Percentiles rank a stretch among this genome's conserved stretches.
phyloP scores from a whole-genome alignment of 352 stramenopile species.

The Thraustotheca clavata region DNA sequence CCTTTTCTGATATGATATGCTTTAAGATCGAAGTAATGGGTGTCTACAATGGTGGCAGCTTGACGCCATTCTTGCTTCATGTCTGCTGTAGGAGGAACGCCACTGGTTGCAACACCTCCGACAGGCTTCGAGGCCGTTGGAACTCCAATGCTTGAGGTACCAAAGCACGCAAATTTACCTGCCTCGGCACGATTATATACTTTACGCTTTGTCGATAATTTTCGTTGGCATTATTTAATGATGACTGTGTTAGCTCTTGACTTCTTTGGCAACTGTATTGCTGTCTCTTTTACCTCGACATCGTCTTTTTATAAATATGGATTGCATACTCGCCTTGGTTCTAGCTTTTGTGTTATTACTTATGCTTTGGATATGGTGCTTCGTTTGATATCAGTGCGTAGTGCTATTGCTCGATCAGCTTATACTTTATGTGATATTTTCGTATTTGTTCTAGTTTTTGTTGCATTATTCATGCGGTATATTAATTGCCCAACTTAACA shows the following conservation, averaged over 20 bases:
- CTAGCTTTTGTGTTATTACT: slow-evolving; percentile 59
- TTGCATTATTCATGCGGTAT: slow-evolving; percentile 40
- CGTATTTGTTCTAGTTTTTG: slow-evolving; percentile 58
- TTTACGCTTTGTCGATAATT: not conserved
- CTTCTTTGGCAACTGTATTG: slow-evolving; percentile 44
- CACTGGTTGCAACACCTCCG: too few species aligned
- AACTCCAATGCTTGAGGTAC: too few species aligned
- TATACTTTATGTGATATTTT: slow-evolving; percentile 76
- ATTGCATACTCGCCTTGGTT: slow-evolving; percentile 42
- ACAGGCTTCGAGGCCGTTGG: too few species aligned
- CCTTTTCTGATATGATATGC: too few species aligned
- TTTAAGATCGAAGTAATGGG: too few species aligned
- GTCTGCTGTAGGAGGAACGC: too few species aligned
- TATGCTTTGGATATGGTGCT: slow-evolving; percentile 83
- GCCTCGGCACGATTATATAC: too few species aligned
- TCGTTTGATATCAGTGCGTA: slow-evolving; percentile 55
- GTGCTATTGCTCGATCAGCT: slow-evolving; percentile 68
- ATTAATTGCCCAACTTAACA: slow-evolving; percentile 19
- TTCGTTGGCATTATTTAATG: slow-evolving; percentile 21
- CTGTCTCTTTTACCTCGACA: slow-evolving; percentile 6
- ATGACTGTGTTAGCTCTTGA: slow-evolving; percentile 79
- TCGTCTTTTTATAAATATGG: slow-evolving; percentile 10
- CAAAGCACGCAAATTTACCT: too few species aligned
- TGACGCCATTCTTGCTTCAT: too few species aligned
- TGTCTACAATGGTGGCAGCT: too few species aligned